Percentiles rank a stretch among this genome's conserved stretches.
phyloP scores from a whole-genome alignment of 371 early-diverging fungal species.

The Mortierella sp. region DNA sequence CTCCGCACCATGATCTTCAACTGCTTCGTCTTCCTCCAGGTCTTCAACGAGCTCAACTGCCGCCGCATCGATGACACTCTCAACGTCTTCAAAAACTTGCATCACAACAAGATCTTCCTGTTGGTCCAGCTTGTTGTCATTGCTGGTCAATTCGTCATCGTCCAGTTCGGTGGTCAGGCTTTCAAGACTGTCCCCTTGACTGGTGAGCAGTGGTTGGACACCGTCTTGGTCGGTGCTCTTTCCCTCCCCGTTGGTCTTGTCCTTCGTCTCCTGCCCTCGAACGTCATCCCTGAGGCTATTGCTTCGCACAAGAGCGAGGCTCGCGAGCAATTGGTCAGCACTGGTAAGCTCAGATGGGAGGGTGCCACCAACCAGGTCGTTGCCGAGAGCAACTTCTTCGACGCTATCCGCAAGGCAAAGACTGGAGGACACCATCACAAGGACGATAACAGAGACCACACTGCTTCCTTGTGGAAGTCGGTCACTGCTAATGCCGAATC shows the following conservation, averaged over 20 bases:
- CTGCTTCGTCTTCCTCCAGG: slow-evolving; percentile 94
- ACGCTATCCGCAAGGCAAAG: slow-evolving; percentile 59
- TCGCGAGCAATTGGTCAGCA: slow-evolving; percentile 62
- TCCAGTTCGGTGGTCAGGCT: slow-evolving; percentile 90
- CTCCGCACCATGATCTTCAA: slow-evolving; percentile 95
- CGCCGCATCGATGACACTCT: slow-evolving; percentile 79
- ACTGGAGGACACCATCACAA: not conserved
- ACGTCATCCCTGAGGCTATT: slow-evolving; percentile 29
- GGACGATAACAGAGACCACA: not conserved
- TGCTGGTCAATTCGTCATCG: slow-evolving; percentile 84
- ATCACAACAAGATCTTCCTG: slow-evolving; percentile 85
- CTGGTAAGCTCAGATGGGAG: slow-evolving; percentile 67
- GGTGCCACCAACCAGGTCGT: slow-evolving; percentile 65
- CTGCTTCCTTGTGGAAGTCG: slow-evolving; percentile 19
- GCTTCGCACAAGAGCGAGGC: slow-evolving; percentile 55
- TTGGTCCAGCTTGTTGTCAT: slow-evolving; percentile 79
- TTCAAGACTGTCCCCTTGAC: slow-evolving; percentile 85
- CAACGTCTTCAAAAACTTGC: slow-evolving; percentile 90
- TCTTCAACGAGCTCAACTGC: slow-evolving; percentile 94
- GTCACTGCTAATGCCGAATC: not conserved
- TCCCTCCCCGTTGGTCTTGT: slow-evolving; percentile 89
- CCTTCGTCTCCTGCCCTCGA: slow-evolving; percentile 79
- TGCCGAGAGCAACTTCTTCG: slow-evolving; percentile 62
- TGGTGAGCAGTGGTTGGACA: slow-evolving; percentile 83
- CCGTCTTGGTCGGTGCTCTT: slow-evolving; percentile 78